Evolutionary conservation across 2,329 filamentous ascomycete genomes (phyloP).

Genomic region (Emmonsiellopsis sp.): DNA sequence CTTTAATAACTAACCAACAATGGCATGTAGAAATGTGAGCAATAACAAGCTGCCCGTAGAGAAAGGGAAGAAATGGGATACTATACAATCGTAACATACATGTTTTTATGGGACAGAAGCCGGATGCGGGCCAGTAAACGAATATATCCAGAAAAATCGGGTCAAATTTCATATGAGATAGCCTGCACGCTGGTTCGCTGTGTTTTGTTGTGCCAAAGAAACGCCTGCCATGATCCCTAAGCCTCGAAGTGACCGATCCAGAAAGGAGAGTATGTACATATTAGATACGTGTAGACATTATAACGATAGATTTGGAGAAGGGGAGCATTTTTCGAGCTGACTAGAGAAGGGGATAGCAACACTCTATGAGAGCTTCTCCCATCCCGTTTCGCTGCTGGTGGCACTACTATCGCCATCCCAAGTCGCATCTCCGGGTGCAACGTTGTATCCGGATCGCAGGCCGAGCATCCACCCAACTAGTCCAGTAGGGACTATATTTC

Average conservation of each 20-base stretch:
- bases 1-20: too few species aligned
- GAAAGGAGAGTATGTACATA: neutral
- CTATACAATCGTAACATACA: too few species aligned
- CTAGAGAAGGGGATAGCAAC: neutral
- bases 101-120: too few species aligned
- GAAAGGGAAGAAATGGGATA: too few species aligned
- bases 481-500: conserved; percentile 64
- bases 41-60: too few species aligned
- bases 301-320: neutral
- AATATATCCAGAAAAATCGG: too few species aligned
- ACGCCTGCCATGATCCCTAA: neutral
- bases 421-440: conserved; percentile 6
- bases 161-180: too few species aligned
- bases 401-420: conserved; percentile 18
- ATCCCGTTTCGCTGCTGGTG: conserved; percentile 25
- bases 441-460: conserved; percentile 38
- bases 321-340: too few species aligned
- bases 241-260: conserved; percentile 18
- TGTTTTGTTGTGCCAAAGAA: neutral
- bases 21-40: too few species aligned
- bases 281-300: neutral
- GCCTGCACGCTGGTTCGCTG: neutral
- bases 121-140: too few species aligned
- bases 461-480: conserved; percentile 94
- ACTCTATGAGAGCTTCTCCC: conserved; percentile 21